Evolutionary conservation across 805 yeast genomes (phyloP).

Genomic region (Cyberlindnera galapagoensis): DNA sequence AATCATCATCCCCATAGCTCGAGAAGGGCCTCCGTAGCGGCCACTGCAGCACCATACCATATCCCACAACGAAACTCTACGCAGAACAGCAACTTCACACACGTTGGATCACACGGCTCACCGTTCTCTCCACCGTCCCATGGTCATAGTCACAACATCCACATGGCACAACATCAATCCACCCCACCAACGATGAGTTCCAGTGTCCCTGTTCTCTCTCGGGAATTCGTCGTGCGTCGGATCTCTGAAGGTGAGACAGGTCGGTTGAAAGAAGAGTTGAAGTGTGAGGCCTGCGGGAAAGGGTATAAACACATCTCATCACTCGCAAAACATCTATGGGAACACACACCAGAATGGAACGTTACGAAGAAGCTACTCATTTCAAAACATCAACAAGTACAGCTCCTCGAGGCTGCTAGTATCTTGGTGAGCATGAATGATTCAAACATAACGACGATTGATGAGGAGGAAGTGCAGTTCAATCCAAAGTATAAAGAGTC

Average conservation of each 20-base stretch:
- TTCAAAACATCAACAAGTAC: slow-evolving; percentile 27
- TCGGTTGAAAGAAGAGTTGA: slow-evolving; percentile 72
- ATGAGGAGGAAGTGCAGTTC: slow-evolving; percentile 7
- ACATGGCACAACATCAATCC: slow-evolving; percentile 1
- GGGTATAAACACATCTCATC: slow-evolving; percentile 86
- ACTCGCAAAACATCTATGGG: slow-evolving; percentile 88
- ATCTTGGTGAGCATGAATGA: slow-evolving; percentile 21
- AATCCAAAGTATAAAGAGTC: slow-evolving; percentile 12
- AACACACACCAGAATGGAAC: slow-evolving; percentile 92
- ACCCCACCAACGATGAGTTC: slow-evolving; percentile 10
- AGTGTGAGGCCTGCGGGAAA: slow-evolving; percentile 88
- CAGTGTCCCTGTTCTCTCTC: slow-evolving; percentile 37
- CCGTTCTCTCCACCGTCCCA: slow-evolving; percentile 7
- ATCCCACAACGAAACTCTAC: slow-evolving; percentile 23
- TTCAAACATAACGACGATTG: slow-evolving; percentile 7
- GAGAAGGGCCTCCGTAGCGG: slow-evolving; percentile 30
- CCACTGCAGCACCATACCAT: slow-evolving; percentile 34
- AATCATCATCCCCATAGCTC: slow-evolving; percentile 15
- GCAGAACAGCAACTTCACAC: not conserved
- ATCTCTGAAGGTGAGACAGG: slow-evolving; percentile 86
- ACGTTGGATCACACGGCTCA: slow-evolving; percentile 2
- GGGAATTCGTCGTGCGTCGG: slow-evolving; percentile 75
- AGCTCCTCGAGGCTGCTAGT: slow-evolving; percentile 22
- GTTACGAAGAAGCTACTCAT: slow-evolving; percentile 74
- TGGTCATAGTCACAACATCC: slow-evolving; percentile 3